Percentiles rank a stretch among this genome's conserved stretches.
Conservation (phyloP, 257 asterid genomes). For the Solanum ahanhuiri region DNA sequence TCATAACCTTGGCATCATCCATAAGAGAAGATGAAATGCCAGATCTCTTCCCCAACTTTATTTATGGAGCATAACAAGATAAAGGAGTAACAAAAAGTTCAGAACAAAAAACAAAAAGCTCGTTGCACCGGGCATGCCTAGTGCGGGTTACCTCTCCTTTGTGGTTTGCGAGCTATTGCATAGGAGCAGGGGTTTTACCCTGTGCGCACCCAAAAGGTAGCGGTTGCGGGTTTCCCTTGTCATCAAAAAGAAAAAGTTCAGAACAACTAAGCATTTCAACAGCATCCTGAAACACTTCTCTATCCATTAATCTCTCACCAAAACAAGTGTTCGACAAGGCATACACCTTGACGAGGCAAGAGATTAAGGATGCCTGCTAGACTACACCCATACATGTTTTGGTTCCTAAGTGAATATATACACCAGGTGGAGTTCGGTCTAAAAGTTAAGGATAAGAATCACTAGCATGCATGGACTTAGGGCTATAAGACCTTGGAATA, state of each 20-base stretch:
- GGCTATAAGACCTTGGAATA: background rate
- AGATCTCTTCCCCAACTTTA: background rate
- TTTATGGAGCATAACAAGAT: background rate
- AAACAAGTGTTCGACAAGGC: background rate
- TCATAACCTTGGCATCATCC: background rate
- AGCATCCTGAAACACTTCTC: background rate
- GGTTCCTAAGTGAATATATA: background rate
- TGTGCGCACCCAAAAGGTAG: too few species aligned
- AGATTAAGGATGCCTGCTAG: background rate
- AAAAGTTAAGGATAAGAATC: background rate
- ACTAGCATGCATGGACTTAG: background rate
- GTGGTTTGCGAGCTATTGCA: too few species aligned
- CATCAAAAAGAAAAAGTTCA: background rate
- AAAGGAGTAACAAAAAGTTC: background rate
- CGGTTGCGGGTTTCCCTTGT: too few species aligned
- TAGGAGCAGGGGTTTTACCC: too few species aligned
- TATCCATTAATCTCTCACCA: background rate
- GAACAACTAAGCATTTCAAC: background rate
- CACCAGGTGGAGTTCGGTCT: background rate
- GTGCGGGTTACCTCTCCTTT: too few species aligned
- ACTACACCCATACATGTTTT: background rate
- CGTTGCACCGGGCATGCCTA: too few species aligned
- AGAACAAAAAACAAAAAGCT: too few species aligned
- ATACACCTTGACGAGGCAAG: background rate
- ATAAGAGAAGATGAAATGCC: background rate